phyloP scores from a whole-genome alignment of 1,284 basidiomycete genomes.

The Ceratobasidium sp. region DNA sequence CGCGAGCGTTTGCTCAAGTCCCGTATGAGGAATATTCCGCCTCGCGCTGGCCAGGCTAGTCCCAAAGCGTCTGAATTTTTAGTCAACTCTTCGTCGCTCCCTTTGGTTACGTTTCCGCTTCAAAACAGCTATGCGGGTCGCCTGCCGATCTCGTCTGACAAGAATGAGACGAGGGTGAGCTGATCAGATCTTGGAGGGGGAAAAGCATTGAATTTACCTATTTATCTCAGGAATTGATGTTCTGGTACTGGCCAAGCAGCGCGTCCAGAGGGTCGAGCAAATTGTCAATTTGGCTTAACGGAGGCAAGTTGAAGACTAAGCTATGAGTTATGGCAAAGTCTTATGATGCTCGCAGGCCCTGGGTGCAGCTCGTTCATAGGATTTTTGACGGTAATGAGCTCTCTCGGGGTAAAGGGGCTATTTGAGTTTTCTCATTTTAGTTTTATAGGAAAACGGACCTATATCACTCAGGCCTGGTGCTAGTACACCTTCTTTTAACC shows the following conservation, averaged over 20 bases:
- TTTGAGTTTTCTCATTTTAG: no score
- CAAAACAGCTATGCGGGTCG: conserved; percentile 48
- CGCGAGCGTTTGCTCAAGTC: background rate
- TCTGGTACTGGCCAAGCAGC: conserved; percentile 49
- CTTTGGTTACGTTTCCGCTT: conserved; percentile 45
- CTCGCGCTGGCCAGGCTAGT: background rate
- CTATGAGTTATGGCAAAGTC: no score
- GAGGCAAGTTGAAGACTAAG: background rate
- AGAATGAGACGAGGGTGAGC: conserved; percentile 43
- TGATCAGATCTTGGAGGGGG: no score
- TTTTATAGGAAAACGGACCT: conserved; percentile 57
- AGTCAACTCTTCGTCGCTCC: conserved; percentile 48
- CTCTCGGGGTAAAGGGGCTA: background rate
- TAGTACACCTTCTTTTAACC: conserved; percentile 54
- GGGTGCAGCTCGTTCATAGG: conserved; percentile 23
- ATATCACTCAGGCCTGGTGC: conserved; percentile 55
- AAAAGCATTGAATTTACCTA: background rate
- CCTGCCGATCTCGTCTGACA: conserved; percentile 38
- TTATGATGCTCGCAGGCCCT: background rate
- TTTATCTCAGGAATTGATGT: conserved; percentile 44
- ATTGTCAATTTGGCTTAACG: conserved; percentile 19
- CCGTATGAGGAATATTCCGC: background rate
- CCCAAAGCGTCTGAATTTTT: conserved; percentile 32
- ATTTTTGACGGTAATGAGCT: conserved; percentile 1
- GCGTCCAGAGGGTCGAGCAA: conserved; percentile 6